Conservation (phyloP, 768 basidiomycete genomes). For the Cystofilobasidium ferigula region DNA sequence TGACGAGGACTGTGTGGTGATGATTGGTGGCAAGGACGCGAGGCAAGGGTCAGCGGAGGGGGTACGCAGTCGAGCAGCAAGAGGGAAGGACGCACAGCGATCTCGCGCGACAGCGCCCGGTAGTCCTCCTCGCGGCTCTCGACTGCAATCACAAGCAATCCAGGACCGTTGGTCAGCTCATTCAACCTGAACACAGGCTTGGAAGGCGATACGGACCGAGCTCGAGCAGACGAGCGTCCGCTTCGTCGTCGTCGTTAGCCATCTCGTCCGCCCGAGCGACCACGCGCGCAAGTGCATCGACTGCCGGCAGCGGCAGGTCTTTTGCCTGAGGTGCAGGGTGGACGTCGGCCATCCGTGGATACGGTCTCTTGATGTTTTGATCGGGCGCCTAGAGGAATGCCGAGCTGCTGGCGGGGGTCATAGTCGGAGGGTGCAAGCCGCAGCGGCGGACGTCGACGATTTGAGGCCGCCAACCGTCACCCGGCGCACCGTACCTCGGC, state of each 20-base stretch:
- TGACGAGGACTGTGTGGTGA: constrained; percentile 68
- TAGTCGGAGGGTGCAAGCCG: too few relatives aligned
- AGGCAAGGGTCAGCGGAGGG: constrained; percentile 15
- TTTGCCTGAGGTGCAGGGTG: neutral
- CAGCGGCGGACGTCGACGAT: too few relatives aligned
- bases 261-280: neutral
- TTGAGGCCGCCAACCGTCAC: too few relatives aligned
- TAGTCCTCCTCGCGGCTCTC: constrained; percentile 49
- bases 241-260: constrained; percentile 3
- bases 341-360: too few relatives aligned
- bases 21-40: too few relatives aligned
- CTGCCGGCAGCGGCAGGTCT: neutral
- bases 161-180: neutral
- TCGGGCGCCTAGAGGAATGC: too few relatives aligned
- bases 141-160: constrained; percentile 2
- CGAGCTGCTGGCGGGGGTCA: too few relatives aligned
- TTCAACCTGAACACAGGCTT: neutral
- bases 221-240: neutral
- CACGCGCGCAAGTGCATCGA: neutral
- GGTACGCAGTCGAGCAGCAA: neutral
- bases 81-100: constrained; percentile 49
- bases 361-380: too few relatives aligned
- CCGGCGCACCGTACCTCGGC: too few relatives aligned
- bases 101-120: constrained; percentile 80
- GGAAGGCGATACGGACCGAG: neutral